Percentiles rank a stretch among this genome's conserved stretches.
These are phyloP conservation scores for Actinomortierella wolfii DNA, from an alignment of 371 early-diverging fungal genomes.

Conservation along the genomic window DNA sequence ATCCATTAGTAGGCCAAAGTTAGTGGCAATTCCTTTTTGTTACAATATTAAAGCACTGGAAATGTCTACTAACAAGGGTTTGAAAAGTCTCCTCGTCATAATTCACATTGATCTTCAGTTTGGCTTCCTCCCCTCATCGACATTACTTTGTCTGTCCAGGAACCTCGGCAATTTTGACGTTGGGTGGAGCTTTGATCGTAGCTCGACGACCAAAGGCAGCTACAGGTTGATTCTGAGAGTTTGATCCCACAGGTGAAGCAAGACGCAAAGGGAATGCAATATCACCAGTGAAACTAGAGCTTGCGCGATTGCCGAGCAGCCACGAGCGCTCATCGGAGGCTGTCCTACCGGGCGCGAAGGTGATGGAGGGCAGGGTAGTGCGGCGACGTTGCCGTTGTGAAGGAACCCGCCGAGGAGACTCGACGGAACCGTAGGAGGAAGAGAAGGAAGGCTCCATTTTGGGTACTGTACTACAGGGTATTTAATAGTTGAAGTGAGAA, in stretches of 20 bases:
- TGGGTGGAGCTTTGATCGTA: conserved; percentile 4
- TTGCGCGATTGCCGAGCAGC: background rate
- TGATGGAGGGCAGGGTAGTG: too few species aligned
- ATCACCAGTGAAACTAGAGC: background rate
- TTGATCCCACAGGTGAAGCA: background rate
- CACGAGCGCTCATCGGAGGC: background rate
- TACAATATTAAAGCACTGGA: background rate
- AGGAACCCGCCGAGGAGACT: too few species aligned
- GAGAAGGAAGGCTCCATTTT: too few species aligned
- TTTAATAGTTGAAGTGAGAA: too few species aligned
- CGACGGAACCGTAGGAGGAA: too few species aligned
- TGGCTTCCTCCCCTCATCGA: background rate
- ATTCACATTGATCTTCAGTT: background rate
- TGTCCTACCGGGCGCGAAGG: too few species aligned
- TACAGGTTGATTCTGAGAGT: background rate
- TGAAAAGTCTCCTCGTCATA: background rate
- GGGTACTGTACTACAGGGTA: too few species aligned
- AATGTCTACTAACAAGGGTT: background rate
- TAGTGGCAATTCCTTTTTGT: background rate
- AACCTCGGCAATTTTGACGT: conserved; percentile 7
- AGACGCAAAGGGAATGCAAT: background rate
- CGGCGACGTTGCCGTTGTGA: too few species aligned
- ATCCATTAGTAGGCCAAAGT: background rate
- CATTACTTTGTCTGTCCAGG: conserved; percentile 34
- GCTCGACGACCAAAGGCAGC: conserved; percentile 7